These are phyloP conservation scores for Cucurbita moschata DNA, from an alignment of 306 rosid species.

Conservation along the genomic window DNA sequence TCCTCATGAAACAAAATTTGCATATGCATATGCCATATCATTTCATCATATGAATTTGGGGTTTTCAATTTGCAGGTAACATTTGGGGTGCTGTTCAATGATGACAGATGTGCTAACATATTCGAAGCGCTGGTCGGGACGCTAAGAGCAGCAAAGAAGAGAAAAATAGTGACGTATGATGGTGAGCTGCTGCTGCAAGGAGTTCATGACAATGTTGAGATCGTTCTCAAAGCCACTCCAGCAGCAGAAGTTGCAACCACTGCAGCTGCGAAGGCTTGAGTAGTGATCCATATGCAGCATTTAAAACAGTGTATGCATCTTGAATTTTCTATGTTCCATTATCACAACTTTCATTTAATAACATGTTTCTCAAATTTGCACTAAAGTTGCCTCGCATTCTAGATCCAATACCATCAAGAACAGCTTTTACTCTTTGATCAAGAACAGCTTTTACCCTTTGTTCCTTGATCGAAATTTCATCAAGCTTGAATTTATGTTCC, in stretches of 20 bases:
- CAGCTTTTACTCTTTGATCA: too few relatives aligned
- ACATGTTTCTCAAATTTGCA: not conserved
- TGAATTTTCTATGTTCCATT: not conserved
- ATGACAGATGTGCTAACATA: constrained; percentile 79
- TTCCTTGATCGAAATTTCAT: too few relatives aligned
- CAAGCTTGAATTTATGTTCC: not conserved
- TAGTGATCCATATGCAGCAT: not conserved
- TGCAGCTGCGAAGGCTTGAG: constrained; percentile 11
- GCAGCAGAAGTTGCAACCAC: constrained; percentile 7
- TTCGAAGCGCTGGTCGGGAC: constrained; percentile 93
- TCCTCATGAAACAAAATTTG: too few relatives aligned
- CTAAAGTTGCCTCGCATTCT: not conserved
- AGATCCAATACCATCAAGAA: too few relatives aligned
- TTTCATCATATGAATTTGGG: not conserved
- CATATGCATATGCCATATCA: too few relatives aligned
- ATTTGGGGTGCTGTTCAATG: constrained; percentile 69
- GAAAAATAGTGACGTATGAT: constrained; percentile 51
- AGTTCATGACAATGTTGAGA: constrained; percentile 87
- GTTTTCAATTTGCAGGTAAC: constrained; percentile 44
- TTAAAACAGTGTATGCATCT: not conserved
- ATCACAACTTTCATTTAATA: not conserved
- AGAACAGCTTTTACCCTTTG: too few relatives aligned
- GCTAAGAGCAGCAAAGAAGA: constrained; percentile 72
- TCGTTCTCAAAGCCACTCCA: constrained; percentile 46
- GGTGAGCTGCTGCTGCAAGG: constrained; percentile 93